Evolutionary conservation across 257 asterid species (phyloP).

Genomic region (Solanum chiquidenum): DNA sequence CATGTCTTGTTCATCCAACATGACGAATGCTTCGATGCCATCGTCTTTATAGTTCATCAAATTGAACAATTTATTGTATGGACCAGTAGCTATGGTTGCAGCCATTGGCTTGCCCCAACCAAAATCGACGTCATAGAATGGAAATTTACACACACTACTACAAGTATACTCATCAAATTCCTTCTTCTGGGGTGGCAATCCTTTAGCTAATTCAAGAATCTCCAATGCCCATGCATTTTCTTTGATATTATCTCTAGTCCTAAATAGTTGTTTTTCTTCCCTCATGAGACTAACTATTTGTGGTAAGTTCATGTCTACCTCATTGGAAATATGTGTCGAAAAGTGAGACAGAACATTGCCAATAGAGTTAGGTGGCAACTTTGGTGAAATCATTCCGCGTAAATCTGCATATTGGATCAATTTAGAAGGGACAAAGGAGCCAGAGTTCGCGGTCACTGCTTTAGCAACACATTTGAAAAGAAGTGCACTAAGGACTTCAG

Average conservation of each 20-base stretch:
- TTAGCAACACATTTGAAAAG: neutral
- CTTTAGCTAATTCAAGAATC: neutral
- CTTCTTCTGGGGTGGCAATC: neutral
- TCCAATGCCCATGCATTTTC: neutral
- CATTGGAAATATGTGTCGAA: neutral
- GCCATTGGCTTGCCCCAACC: neutral
- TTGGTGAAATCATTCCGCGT: neutral
- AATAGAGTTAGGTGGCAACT: neutral
- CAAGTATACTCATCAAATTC: neutral
- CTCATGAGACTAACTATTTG: neutral
- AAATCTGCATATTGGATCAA: neutral
- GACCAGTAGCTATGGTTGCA: neutral
- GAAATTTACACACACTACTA: neutral
- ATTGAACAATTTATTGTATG: neutral
- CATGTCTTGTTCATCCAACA: neutral
- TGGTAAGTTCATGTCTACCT: neutral
- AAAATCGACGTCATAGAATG: neutral
- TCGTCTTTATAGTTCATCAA: neutral
- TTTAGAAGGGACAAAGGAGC: neutral
- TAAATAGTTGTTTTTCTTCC: neutral
- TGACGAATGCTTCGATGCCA: neutral
- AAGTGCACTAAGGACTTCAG: conserved; percentile 1
- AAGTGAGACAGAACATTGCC: neutral
- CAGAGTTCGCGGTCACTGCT: neutral
- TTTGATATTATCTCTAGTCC: neutral